Evolutionary conservation across 1,139 yeast species (phyloP).

Genomic region (Debaryomyces psychrophilus): DNA sequence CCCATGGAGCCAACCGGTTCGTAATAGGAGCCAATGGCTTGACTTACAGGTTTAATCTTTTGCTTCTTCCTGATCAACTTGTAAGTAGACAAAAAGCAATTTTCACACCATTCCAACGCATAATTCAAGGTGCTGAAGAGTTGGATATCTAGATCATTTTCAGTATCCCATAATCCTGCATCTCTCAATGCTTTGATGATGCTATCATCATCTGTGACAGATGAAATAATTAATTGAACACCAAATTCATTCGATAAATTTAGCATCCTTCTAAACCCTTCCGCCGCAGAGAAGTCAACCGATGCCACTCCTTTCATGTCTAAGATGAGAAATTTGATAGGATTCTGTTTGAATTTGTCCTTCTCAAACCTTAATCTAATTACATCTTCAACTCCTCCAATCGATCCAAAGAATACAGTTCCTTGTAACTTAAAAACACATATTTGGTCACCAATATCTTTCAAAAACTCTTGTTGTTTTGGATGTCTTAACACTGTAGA

Average conservation of each 20-base stretch:
- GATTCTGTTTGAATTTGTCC: conserved; percentile 52
- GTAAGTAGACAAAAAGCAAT: conserved; percentile 77
- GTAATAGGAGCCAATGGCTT: background rate
- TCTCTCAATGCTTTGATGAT: conserved; percentile 67
- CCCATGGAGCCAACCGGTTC: conserved; percentile 1
- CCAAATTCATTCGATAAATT: conserved; percentile 71
- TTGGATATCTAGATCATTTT: conserved; percentile 50
- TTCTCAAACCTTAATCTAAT: conserved; percentile 70
- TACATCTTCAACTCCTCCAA: conserved; percentile 82
- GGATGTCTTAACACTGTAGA: conserved; percentile 94
- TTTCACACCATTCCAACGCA: conserved; percentile 97
- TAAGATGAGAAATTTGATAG: conserved; percentile 75
- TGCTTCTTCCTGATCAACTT: conserved; percentile 33
- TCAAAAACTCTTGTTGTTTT: conserved; percentile 81
- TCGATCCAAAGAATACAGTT: conserved; percentile 89
- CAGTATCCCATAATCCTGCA: conserved; percentile 67
- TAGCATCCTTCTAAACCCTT: conserved; percentile 87
- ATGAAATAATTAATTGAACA: conserved; percentile 76
- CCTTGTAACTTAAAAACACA: conserved; percentile 87
- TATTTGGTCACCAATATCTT: conserved; percentile 87
- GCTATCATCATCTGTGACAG: conserved; percentile 65
- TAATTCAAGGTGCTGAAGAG: conserved; percentile 77
- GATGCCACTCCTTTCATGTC: conserved; percentile 83
- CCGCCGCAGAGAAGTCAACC: conserved; percentile 94
- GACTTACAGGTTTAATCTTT: conserved; percentile 14